Evolutionary conservation across 148 eudicot genomes (phyloP).

Genomic region (Simmondsia chinensis): DNA sequence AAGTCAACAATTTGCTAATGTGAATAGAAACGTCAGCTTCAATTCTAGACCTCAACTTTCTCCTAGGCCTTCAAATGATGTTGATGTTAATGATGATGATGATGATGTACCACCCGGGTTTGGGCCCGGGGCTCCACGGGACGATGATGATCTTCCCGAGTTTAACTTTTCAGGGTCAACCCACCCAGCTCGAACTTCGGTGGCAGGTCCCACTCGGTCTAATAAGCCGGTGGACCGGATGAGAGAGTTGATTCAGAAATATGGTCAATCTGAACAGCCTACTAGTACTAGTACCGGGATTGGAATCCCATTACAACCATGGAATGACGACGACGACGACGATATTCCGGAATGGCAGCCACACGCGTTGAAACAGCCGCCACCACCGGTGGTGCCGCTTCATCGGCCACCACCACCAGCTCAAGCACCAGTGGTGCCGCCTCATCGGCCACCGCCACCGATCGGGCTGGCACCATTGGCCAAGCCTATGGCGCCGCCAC

Average conservation of each 20-base stretch:
- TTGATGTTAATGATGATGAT: slow-evolving; percentile 38
- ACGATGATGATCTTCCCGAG: slow-evolving; percentile 92
- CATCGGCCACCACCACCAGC: neutral
- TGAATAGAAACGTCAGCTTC: slow-evolving; percentile 27
- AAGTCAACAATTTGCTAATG: slow-evolving; percentile 25
- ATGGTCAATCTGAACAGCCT: slow-evolving; percentile 47
- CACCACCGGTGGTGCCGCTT: too few species aligned
- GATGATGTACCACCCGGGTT: slow-evolving; percentile 90
- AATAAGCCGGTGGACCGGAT: slow-evolving; percentile 63
- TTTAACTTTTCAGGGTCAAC: slow-evolving; percentile 56
- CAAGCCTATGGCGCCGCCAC: slow-evolving; percentile 15
- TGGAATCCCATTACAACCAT: slow-evolving; percentile 23
- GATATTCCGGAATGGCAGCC: slow-evolving; percentile 99
- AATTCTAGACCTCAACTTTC: slow-evolving; percentile 16
- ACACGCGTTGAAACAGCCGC: slow-evolving; percentile 12
- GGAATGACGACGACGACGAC: slow-evolving; percentile 89
- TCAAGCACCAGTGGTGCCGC: slow-evolving; percentile 6
- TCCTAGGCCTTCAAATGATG: too few species aligned
- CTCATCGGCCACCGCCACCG: neutral
- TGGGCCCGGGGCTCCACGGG: slow-evolving; percentile 59
- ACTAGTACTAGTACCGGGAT: slow-evolving; percentile 7
- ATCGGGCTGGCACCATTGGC: slow-evolving; percentile 8
- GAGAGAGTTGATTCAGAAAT: slow-evolving; percentile 68
- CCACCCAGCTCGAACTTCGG: too few species aligned
- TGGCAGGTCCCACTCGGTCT: too few species aligned